phyloP scores from a whole-genome alignment of 768 basidiomycete species.

The Leccinum disarticulatum region DNA sequence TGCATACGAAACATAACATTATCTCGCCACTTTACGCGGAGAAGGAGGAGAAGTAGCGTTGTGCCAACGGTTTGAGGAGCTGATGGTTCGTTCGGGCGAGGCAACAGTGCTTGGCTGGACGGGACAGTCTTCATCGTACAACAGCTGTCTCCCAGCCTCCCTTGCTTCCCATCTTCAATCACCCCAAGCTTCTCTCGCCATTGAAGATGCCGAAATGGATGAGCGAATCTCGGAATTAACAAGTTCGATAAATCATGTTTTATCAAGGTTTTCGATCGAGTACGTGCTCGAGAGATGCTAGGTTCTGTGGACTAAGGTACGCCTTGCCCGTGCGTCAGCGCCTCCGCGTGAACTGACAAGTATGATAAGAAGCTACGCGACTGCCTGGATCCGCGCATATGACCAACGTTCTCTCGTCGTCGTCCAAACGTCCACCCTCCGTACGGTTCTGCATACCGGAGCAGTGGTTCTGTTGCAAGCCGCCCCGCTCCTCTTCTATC shows the following conservation, averaged over 20 bases:
- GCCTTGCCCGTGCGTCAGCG: slow-evolving; percentile 17
- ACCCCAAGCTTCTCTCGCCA: no score
- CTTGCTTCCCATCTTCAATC: no score
- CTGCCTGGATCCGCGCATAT: slow-evolving; percentile 14
- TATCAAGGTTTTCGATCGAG: slow-evolving; percentile 39
- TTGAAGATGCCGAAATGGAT: no score
- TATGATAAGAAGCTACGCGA: slow-evolving; percentile 12
- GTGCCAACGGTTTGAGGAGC: no score
- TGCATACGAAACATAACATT: no score
- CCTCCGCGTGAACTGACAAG: background rate
- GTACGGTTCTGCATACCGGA: slow-evolving; percentile 73
- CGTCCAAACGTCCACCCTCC: slow-evolving; percentile 12
- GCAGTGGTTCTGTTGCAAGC: slow-evolving; percentile 75
- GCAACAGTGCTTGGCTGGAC: slow-evolving; percentile 1
- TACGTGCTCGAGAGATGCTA: slow-evolving; percentile 67
- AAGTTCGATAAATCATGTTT: no score
- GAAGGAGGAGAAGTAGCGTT: no score
- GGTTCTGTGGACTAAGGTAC: slow-evolving; percentile 48
- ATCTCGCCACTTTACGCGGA: no score
- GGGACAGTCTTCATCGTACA: slow-evolving; percentile 10
- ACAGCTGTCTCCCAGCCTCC: background rate
- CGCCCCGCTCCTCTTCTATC: slow-evolving; percentile 50
- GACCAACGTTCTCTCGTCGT: slow-evolving; percentile 18
- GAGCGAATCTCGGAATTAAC: no score
- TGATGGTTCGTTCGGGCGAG: no score